Evolutionary conservation across 108 stramenopile species (phyloP).

Genomic region (Nitzschia inconspicua): DNA sequence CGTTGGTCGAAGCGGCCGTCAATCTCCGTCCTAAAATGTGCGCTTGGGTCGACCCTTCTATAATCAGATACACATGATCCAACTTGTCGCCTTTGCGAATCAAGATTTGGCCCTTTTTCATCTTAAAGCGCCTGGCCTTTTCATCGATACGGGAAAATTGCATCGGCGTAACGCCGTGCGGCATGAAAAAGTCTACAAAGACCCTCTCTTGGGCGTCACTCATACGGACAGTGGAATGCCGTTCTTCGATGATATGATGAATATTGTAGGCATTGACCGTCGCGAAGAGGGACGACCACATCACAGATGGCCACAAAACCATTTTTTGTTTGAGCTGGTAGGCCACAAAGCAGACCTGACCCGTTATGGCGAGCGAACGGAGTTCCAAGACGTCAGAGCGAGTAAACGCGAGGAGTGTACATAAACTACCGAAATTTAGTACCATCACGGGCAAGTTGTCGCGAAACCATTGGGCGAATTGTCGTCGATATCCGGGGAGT

Average conservation of each 20-base stretch:
- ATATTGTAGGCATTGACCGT: constrained; percentile 66
- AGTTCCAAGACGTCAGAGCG: constrained; percentile 82
- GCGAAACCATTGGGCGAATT: constrained; percentile 33
- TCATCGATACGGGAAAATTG: constrained; percentile 63
- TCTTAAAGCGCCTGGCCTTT: constrained; percentile 23
- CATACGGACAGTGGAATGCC: constrained; percentile 52
- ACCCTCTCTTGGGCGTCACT: constrained; percentile 47
- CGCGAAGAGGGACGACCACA: constrained; percentile 65
- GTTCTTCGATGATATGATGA: constrained; percentile 56
- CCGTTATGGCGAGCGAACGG: constrained; percentile 54
- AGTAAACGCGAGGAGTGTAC: constrained; percentile 67
- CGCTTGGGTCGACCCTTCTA: constrained; percentile 61
- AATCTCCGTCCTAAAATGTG: constrained; percentile 52
- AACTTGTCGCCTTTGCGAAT: constrained; percentile 50
- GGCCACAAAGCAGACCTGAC: constrained; percentile 40
- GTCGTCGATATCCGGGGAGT: neutral
- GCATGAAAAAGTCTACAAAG: constrained; percentile 70
- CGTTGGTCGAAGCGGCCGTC: constrained; percentile 50
- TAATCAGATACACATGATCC: constrained; percentile 55
- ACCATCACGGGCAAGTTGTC: constrained; percentile 56
- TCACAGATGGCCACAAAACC: constrained; percentile 31
- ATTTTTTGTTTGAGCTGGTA: constrained; percentile 41
- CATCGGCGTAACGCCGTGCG: constrained; percentile 78
- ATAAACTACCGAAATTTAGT: constrained; percentile 69
- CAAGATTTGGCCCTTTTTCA: constrained; percentile 43